A percentile compares a stretch with the other conserved stretches of the same genome.
phyloP scores from a whole-genome alignment of 2,329 filamentous ascomycete species.

The Neonectria sp. region DNA sequence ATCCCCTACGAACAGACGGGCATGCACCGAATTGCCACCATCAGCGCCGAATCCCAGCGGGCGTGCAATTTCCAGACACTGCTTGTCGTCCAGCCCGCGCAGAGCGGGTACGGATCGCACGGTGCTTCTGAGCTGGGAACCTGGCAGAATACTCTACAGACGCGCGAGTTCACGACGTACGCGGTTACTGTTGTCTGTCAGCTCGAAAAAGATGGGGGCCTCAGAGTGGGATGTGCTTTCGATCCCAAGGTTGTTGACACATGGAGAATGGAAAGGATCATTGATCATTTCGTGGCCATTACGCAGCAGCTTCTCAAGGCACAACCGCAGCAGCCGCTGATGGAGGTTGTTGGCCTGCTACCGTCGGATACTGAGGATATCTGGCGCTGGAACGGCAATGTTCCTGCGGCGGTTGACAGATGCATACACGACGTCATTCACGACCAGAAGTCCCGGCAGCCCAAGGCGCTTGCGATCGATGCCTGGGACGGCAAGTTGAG shows the following conservation, averaged over 20 bases:
- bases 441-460: background rate
- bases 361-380: slow-evolving; percentile 16
- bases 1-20: background rate
- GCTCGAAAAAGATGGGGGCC: background rate
- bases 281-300: slow-evolving; percentile 8
- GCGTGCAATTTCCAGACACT: slow-evolving; percentile 23
- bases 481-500: background rate
- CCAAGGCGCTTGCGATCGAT: slow-evolving; percentile 51
- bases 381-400: slow-evolving; percentile 36
- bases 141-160: background rate
- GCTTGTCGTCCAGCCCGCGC: slow-evolving; percentile 4
- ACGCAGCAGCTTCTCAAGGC: slow-evolving; percentile 9
- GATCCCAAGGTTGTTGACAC: slow-evolving; percentile 21
- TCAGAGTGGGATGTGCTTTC: slow-evolving; percentile 1
- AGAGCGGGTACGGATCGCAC: too few species aligned
- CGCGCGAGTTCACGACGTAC: slow-evolving; percentile 8
- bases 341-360: background rate
- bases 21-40: slow-evolving; percentile 10
- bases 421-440: slow-evolving; percentile 44
- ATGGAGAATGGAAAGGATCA: slow-evolving; percentile 13
- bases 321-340: background rate
- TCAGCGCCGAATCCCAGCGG: background rate
- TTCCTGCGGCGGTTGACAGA: slow-evolving; percentile 26
- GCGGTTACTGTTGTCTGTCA: background rate
- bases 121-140: too few species aligned